Evolutionary conservation across 805 yeast species (phyloP).

Genomic region (Millerozyma acaciae): DNA sequence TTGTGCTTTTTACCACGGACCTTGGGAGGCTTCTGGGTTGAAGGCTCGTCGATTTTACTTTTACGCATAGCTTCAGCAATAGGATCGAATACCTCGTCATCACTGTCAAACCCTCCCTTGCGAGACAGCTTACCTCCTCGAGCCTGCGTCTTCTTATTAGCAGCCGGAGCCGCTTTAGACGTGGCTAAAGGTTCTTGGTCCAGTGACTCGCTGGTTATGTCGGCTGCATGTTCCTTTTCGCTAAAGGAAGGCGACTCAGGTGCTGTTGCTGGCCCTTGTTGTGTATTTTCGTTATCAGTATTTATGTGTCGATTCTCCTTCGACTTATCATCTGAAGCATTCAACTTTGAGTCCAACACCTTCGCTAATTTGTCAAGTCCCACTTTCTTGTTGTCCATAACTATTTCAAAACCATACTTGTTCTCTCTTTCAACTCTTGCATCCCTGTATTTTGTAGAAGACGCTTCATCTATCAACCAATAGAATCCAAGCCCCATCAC

Average conservation of each 20-base stretch:
- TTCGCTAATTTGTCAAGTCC: slow-evolving; percentile 25
- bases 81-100: slow-evolving; percentile 12
- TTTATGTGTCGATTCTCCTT: not conserved
- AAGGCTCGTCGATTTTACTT: slow-evolving; percentile 2
- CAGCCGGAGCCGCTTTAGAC: too few relatives aligned
- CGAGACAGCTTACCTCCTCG: not conserved
- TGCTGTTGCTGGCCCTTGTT: slow-evolving; percentile 3
- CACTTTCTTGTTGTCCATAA: slow-evolving; percentile 33
- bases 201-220: too few relatives aligned
- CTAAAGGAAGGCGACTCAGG: not conserved
- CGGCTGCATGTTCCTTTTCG: not conserved
- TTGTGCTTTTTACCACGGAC: slow-evolving; percentile 86
- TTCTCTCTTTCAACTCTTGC: slow-evolving; percentile 28
- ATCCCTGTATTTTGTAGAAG: slow-evolving; percentile 29
- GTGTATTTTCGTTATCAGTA: slow-evolving; percentile 4
- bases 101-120: not conserved
- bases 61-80: slow-evolving; percentile 9
- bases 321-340: not conserved
- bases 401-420: slow-evolving; percentile 36
- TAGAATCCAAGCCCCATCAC: slow-evolving; percentile 87
- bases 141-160: too few relatives aligned
- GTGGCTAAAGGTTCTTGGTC: too few relatives aligned
- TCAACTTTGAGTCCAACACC: slow-evolving; percentile 6
- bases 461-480: slow-evolving; percentile 65
- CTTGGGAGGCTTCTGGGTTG: slow-evolving; percentile 26